Conservation (phyloP, 2,329 filamentous ascomycete genomes). For the Aspergillus vadensis region DNA sequence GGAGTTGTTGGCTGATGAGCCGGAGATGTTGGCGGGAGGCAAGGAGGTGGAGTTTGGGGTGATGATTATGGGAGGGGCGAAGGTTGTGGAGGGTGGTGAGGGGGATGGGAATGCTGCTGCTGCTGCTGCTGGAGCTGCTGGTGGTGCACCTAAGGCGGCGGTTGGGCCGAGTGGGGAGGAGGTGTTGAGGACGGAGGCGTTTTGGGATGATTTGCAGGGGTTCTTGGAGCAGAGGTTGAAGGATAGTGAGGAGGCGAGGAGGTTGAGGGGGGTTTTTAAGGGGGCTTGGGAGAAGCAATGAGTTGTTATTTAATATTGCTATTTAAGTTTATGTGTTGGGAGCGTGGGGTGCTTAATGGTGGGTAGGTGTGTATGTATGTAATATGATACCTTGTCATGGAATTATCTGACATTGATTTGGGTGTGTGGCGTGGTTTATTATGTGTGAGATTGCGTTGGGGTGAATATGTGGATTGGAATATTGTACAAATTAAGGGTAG, state of each 20-base stretch:
- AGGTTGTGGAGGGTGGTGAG: slow-evolving; percentile 34
- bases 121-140: slow-evolving; percentile 8
- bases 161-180: slow-evolving; percentile 59
- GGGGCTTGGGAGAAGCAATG: slow-evolving; percentile 58
- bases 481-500: neutral
- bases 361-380: neutral
- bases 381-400: slow-evolving; percentile 9
- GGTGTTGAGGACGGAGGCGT: slow-evolving; percentile 69
- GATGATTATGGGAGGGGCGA: slow-evolving; percentile 80
- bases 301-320: slow-evolving; percentile 5
- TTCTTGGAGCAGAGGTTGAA: slow-evolving; percentile 79
- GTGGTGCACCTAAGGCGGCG: slow-evolving; percentile 39
- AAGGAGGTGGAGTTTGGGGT: slow-evolving; percentile 72
- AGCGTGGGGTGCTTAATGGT: neutral
- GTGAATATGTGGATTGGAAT: neutral
- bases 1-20: slow-evolving; percentile 66
- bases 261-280: slow-evolving; percentile 68
- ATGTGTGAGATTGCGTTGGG: neutral
- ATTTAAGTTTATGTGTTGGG: neutral
- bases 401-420: neutral
- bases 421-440: neutral
- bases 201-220: slow-evolving; percentile 82
- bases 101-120: slow-evolving; percentile 21
- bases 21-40: slow-evolving; percentile 42
- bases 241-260: slow-evolving; percentile 66